Evolutionary conservation across 805 yeast genomes (phyloP).

Genomic region (Ogataea glucozyma): DNA sequence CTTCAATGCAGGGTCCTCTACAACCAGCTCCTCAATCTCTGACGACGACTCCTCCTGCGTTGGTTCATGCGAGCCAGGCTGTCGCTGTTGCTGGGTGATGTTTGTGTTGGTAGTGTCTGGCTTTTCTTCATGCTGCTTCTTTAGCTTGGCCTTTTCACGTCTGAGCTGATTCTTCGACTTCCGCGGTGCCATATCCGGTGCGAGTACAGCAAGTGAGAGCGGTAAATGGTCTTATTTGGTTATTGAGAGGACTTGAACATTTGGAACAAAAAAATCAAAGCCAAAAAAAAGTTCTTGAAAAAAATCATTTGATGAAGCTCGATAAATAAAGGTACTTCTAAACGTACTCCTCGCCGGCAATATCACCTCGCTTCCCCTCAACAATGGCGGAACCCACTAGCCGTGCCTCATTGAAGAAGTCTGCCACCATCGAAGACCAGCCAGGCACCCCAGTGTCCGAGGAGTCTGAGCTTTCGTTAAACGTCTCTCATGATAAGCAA

Average conservation of each 20-base stretch:
- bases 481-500: not conserved
- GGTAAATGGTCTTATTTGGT: too few relatives aligned
- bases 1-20: constrained; percentile 7
- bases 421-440: not conserved
- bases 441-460: not conserved
- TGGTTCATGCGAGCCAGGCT: not conserved
- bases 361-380: not conserved
- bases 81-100: not conserved
- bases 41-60: too few relatives aligned
- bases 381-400: not conserved
- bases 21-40: constrained; percentile 6
- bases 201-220: too few relatives aligned
- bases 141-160: constrained; percentile 47
- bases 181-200: constrained; percentile 23
- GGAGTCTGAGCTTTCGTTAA: not conserved
- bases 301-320: too few relatives aligned
- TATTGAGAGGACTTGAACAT: too few relatives aligned
- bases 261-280: too few relatives aligned
- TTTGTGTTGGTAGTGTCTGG: not conserved
- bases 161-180: constrained; percentile 56
- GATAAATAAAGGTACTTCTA: too few relatives aligned
- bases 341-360: too few relatives aligned
- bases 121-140: constrained; percentile 9
- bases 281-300: too few relatives aligned
- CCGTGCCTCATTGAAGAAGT: not conserved